A percentile compares a stretch with the other conserved stretches of the same genome.
These are phyloP conservation scores for Apiospora sp. DNA, from an alignment of 2,329 filamentous ascomycete species.

Conservation along the genomic window DNA sequence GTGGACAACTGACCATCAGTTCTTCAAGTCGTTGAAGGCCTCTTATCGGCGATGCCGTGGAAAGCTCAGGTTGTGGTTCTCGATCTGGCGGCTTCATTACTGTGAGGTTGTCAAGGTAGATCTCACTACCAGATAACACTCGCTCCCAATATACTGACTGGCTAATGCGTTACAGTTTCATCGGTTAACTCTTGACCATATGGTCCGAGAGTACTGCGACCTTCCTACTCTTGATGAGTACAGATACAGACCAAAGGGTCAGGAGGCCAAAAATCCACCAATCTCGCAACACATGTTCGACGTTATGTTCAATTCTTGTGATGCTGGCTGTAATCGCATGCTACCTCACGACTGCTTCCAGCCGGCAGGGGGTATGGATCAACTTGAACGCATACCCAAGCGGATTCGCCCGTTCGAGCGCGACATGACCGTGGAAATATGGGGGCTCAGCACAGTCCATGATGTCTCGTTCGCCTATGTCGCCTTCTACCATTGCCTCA, in stretches of 20 bases:
- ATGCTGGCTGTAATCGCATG: not conserved
- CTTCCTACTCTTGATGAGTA: not conserved
- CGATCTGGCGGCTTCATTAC: slow-evolving; percentile 20
- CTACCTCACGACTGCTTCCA: not conserved
- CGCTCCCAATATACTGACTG: no score
- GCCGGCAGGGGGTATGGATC: not conserved
- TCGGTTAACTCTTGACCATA: not conserved
- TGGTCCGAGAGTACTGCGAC: not conserved
- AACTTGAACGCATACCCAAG: slow-evolving; percentile 6
- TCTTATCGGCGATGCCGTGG: slow-evolving; percentile 6
- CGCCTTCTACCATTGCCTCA: not conserved
- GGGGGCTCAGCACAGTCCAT: not conserved
- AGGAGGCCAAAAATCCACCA: not conserved
- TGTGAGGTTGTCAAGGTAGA: slow-evolving; percentile 25
- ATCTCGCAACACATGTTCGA: slow-evolving; percentile 1
- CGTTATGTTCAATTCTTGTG: not conserved
- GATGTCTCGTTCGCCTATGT: slow-evolving; percentile 1
- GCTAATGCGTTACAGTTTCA: not conserved
- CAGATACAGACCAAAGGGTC: not conserved
- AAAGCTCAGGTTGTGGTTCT: slow-evolving; percentile 6
- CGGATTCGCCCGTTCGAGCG: not conserved
- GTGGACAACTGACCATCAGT: slow-evolving; percentile 1
- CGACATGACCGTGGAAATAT: not conserved
- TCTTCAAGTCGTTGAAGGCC: slow-evolving; percentile 17
- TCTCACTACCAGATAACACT: no score